These are phyloP conservation scores for Auxenochlorella protothecoides DNA, from an alignment of 139 green algal species.

Conservation along the genomic window DNA sequence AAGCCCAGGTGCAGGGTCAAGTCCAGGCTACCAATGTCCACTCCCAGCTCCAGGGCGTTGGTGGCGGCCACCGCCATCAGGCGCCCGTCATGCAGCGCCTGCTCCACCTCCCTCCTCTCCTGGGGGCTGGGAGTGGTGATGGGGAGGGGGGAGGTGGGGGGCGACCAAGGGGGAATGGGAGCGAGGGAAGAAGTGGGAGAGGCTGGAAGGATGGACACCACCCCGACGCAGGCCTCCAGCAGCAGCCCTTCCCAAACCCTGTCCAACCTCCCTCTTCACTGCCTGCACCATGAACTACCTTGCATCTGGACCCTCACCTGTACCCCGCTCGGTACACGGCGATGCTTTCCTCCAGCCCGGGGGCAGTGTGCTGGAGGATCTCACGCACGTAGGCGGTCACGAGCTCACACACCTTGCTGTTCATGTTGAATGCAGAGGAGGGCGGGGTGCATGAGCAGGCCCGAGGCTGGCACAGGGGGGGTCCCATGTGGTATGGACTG, in stretches of 20 bases:
- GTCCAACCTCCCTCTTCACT: too few species aligned
- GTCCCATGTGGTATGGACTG: too few species aligned
- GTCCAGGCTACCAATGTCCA: conserved; percentile 92
- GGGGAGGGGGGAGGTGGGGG: background rate
- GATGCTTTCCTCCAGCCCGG: conserved; percentile 46
- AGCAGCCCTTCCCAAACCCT: too few species aligned
- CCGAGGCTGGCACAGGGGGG: too few species aligned
- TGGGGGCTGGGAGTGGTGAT: conserved; percentile 2
- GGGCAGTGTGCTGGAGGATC: conserved; percentile 52
- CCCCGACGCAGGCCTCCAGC: too few species aligned
- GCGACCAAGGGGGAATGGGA: too few species aligned
- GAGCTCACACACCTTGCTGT: conserved; percentile 89
- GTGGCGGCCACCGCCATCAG: conserved; percentile 77
- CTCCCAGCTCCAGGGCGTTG: conserved; percentile 90
- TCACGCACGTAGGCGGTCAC: conserved; percentile 79
- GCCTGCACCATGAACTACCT: too few species aligned
- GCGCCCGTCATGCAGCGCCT: conserved; percentile 39
- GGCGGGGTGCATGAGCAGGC: background rate
- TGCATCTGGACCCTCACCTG: conserved; percentile 8
- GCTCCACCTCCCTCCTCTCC: conserved; percentile 64
- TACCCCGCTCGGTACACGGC: conserved; percentile 58
- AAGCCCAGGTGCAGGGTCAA: conserved; percentile 87
- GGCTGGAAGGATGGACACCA: too few species aligned
- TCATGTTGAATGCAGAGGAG: background rate
- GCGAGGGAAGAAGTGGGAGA: too few species aligned